phyloP scores from a whole-genome alignment of 2,329 filamentous ascomycete species.

The Didymella lethalis region DNA sequence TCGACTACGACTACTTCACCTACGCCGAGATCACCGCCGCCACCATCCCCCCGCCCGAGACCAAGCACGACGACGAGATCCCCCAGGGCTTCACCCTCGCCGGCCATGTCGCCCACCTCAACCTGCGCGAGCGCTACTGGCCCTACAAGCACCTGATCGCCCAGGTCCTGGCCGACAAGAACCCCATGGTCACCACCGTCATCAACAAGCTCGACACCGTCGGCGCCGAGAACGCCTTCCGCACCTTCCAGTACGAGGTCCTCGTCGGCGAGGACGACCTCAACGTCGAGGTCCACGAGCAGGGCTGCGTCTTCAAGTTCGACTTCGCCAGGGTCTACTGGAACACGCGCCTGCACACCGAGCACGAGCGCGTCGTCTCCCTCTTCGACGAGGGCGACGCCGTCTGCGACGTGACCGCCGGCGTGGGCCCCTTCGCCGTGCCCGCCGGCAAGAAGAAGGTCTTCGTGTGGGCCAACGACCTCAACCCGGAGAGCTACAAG shows the following conservation, averaged over 20 bases:
- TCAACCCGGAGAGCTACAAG: slow-evolving; percentile 87
- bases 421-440: slow-evolving; percentile 92
- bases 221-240: slow-evolving; percentile 82
- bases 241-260: slow-evolving; percentile 93
- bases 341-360: slow-evolving; percentile 90
- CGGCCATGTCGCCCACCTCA: slow-evolving; percentile 94
- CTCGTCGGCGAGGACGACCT: slow-evolving; percentile 82
- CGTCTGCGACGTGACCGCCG: slow-evolving; percentile 96
- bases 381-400: slow-evolving; percentile 85
- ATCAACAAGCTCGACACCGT: slow-evolving; percentile 96
- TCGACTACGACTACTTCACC: slow-evolving; percentile 87
- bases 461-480: slow-evolving; percentile 96
- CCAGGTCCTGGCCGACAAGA: slow-evolving; percentile 88
- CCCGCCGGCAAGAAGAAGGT: slow-evolving; percentile 89
- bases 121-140: slow-evolving; percentile 81
- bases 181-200: slow-evolving; percentile 79
- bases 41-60: slow-evolving; percentile 73
- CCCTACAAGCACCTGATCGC: slow-evolving; percentile 89
- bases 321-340: slow-evolving; percentile 98
- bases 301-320: slow-evolving; percentile 86
- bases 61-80: slow-evolving; percentile 78
- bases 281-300: slow-evolving; percentile 82
- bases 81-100: slow-evolving; percentile 87
- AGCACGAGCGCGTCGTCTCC: slow-evolving; percentile 81
- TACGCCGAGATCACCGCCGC: slow-evolving; percentile 85